Evolutionary conservation across 2,329 filamentous ascomycete genomes (phyloP), one percentile per base, ranked within the genome.

Genomic region (Setomelanomma holmii): DNA sequence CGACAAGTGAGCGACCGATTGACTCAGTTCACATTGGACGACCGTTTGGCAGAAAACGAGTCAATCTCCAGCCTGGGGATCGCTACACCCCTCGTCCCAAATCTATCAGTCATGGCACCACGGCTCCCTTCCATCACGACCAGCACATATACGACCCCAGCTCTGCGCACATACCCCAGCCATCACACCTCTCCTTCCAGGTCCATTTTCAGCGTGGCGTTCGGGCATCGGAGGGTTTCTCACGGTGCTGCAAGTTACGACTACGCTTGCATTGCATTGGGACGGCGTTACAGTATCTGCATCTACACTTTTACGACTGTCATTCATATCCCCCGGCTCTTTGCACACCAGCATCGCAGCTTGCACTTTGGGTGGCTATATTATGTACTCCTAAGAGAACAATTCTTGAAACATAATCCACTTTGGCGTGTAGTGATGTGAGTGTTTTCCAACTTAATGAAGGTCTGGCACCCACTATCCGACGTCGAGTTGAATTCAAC

Each of bases 201-300:
- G 5, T 14, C 30, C 50, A 45, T 45, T 49, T 52, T 58, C 51
- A 66, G 63, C 63, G 63, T 55, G 63, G 63, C 63, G 63, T 67
- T 57, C 43, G 14, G 63, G 62, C 56, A 51, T 48, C 24, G 45
- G 53, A 34, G 45, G 23, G 6, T 12, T 54, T 40, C 17, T 58
- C 40, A 45, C 45, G 40, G 45, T 46, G 46, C 45, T 30, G 27
- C 27, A 8, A 46, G 38, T 34, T 48, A 51, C 24, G 41, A 19
- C 23, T 44, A 49, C 45, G 53, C 56, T 39, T 57, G 53, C 58
- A 62, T 62, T 53, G 60, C 61, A 64, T 64, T 51, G 56, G 55
- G 50, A 33, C 30, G 58, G 61, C 44, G 56, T 61, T 56, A 17
- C 14, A 30, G 30, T 47, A 22, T 17, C 19, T 38, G 35, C 35